phyloP scores from a whole-genome alignment of 1,284 basidiomycete species.

The Pterulicium gracile region DNA sequence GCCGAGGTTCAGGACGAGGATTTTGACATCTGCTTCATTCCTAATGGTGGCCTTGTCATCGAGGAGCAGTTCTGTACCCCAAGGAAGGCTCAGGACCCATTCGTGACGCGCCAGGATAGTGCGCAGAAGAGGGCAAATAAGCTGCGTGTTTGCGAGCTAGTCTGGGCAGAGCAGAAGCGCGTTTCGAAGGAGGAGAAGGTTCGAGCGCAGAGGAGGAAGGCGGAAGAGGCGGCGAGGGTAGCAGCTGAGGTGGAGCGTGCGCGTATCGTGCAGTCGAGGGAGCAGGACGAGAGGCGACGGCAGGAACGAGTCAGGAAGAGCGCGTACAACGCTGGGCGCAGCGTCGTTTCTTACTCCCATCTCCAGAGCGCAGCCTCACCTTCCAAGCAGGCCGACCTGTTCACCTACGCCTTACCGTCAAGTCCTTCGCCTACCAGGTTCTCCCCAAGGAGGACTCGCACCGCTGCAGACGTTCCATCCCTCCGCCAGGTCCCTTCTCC shows the following conservation, averaged over 20 bases:
- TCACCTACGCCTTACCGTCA: background rate
- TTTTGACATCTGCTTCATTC: conserved; percentile 49
- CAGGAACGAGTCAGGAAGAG: conserved; percentile 19
- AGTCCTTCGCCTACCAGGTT: background rate
- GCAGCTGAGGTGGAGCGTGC: background rate
- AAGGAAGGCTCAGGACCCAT: conserved; percentile 27
- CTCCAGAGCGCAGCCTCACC: background rate
- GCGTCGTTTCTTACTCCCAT: conserved; percentile 5
- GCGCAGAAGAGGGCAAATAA: conserved; percentile 29
- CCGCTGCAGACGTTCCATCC: background rate
- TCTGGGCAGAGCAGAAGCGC: conserved; percentile 41
- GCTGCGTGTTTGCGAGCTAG: conserved; percentile 33
- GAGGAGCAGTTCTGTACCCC: conserved; percentile 30
- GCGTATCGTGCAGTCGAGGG: conserved; percentile 16
- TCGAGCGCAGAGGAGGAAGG: conserved; percentile 19
- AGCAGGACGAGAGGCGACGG: conserved; percentile 23
- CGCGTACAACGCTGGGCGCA: conserved; percentile 20
- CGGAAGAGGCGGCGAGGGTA: background rate
- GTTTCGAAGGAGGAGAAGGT: conserved; percentile 30
- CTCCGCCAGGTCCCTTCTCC: background rate
- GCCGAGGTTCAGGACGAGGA: conserved; percentile 53
- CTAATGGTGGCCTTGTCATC: conserved; percentile 37
- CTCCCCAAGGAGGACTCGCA: conserved; percentile 14
- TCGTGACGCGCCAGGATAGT: conserved; percentile 24
- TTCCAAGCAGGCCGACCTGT: background rate